phyloP scores from a whole-genome alignment of 352 stramenopile species.

The Plasmopara halstedii region DNA sequence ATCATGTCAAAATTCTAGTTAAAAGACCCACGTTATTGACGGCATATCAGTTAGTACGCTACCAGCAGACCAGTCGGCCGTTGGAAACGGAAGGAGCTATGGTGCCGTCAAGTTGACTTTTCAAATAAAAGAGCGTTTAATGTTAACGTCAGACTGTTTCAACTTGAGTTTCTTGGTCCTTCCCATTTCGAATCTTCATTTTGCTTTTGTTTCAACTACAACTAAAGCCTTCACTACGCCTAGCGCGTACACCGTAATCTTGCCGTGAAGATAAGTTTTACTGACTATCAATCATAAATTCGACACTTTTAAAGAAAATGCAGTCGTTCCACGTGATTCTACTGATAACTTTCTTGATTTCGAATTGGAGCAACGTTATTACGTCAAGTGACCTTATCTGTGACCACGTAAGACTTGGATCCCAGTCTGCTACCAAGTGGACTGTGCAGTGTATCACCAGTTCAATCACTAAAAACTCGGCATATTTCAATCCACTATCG shows the following conservation, averaged over 20 bases:
- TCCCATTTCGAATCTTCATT: slow-evolving; percentile 10
- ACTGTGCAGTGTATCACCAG: slow-evolving; percentile 18
- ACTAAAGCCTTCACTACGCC: slow-evolving; percentile 12
- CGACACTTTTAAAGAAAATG: slow-evolving; percentile 6
- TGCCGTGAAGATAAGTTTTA: neutral
- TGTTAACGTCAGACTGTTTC: slow-evolving; percentile 9
- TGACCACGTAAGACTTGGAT: slow-evolving; percentile 18
- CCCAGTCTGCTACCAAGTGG: slow-evolving; percentile 25
- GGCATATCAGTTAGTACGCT: slow-evolving; percentile 2
- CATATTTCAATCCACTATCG: slow-evolving; percentile 26
- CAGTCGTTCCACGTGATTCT: slow-evolving; percentile 1
- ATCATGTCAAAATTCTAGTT: too few relatives aligned
- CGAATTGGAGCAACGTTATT: neutral
- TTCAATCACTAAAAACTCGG: slow-evolving; percentile 1
- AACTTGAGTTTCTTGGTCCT: slow-evolving; percentile 10
- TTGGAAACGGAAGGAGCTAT: slow-evolving; percentile 19
- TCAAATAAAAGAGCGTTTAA: slow-evolving; percentile 3
- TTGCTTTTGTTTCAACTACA: slow-evolving; percentile 3
- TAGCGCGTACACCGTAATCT: slow-evolving; percentile 12
- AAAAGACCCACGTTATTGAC: too few relatives aligned
- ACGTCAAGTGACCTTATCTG: slow-evolving; percentile 11
- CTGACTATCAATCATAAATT: neutral
- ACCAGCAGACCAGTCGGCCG: slow-evolving; percentile 5
- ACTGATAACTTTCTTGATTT: slow-evolving; percentile 6
- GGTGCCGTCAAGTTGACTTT: slow-evolving; percentile 13